Percentiles rank a stretch among this genome's conserved stretches.
These are phyloP conservation scores for Clonostachys rhizophaga DNA, from an alignment of 2,329 filamentous ascomycete species.

Conservation along the genomic window DNA sequence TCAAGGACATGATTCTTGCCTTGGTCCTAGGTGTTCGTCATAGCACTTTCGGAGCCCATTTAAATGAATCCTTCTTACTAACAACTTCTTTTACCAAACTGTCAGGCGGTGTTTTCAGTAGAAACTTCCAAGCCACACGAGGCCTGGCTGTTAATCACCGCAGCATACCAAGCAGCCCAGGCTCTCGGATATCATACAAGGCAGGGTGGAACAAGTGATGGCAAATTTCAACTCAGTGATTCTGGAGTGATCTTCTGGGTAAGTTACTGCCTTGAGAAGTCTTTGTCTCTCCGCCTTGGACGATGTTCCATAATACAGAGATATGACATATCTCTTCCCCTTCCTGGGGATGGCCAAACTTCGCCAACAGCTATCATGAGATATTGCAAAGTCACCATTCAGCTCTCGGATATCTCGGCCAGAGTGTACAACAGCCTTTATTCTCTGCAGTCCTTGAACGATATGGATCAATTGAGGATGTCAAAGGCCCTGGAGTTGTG, in stretches of 20 bases:
- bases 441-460: background rate
- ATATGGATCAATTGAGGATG: too few species aligned
- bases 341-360: background rate
- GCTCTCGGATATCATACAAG: background rate
- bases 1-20: conserved; percentile 6
- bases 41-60: too few species aligned
- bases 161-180: background rate
- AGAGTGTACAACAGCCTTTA: background rate
- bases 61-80: too few species aligned
- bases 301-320: conserved; percentile 15
- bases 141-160: background rate
- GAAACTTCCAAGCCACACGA: background rate
- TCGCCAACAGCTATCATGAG: too few species aligned
- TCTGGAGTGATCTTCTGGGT: conserved; percentile 12
- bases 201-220: background rate
- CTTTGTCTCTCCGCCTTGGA: conserved; percentile 13
- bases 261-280: conserved; percentile 14
- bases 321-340: conserved; percentile 12
- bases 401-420: background rate
- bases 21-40: background rate
- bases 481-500: too few species aligned
- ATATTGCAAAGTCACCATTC: background rate
- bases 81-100: too few species aligned
- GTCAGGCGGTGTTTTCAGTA: background rate
- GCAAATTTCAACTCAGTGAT: background rate